Evolutionary conservation across 1,139 yeast species (phyloP), one percentile per base, ranked within the genome.

Genomic region (Yamadazyma blattariae): DNA sequence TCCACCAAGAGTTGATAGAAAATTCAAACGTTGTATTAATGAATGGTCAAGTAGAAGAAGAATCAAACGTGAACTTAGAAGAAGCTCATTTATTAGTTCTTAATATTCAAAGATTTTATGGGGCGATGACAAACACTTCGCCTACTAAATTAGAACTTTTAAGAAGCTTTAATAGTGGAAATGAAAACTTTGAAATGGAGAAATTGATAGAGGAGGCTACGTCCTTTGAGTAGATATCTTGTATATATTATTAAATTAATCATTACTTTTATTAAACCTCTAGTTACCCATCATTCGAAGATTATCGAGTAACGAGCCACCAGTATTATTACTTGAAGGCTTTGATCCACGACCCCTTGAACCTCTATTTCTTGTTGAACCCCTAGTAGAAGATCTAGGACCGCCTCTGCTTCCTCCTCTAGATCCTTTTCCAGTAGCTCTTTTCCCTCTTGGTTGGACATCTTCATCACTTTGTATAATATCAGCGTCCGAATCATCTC

Each of bases 41-140:
- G 95, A 89, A 89, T 49, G 96, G 97, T 1, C 74, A 73, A 19
- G 80, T 89, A 7, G 96, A 90, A 52, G 65, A 69, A 37, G 92
- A 88, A 37, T 70, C 84, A 11, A 69, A 80, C 22, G 63, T 87
- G 21, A 57, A 81, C 4, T 52, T 81, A 44, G 83, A 81, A 30
- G 90, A 85, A 44, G 87, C 96, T 0, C 95, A 88, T 45, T 62
- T 90, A 41, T 67, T 92, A 37, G 70, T 88, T 23, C 66, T 90
- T 47, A 86, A 86, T 49, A 66, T 90, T 34, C 98, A 92, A 60
- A 74, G 96, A 52, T 92, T 92, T 59, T 92, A 89, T 56, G 94
- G 95, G 9, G 83, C 82, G 1, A 64, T 81, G 51, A 68, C 73
- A 2, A 63, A 64, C 11, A 53, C 63, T 9, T 60, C 76, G 0